phyloP scores from a whole-genome alignment of 768 basidiomycete species.

The Xerocomus brunneocitrinus region DNA sequence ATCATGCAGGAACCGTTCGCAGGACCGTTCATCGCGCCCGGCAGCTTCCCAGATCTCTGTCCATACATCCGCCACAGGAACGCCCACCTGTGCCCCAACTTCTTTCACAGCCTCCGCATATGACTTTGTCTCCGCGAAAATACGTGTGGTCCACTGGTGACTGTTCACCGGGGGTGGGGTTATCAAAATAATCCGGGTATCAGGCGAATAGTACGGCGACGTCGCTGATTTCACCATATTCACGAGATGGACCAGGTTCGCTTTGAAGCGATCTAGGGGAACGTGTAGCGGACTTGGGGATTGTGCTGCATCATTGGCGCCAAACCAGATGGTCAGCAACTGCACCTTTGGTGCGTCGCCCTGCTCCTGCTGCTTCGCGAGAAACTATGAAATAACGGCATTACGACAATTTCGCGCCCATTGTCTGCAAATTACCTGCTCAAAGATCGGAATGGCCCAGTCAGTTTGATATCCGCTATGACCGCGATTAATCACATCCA shows the following conservation, averaged over 20 bases:
- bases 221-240: constrained; percentile 54
- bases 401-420: background rate
- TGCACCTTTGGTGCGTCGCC: constrained; percentile 54
- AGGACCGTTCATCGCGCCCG: constrained; percentile 51
- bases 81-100: constrained; percentile 49
- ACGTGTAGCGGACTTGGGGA: constrained; percentile 69
- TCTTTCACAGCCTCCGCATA: constrained; percentile 72
- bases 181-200: constrained; percentile 73
- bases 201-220: constrained; percentile 63
- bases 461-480: constrained; percentile 81
- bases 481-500: constrained; percentile 87
- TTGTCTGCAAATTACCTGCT: constrained; percentile 45
- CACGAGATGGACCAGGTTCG: constrained; percentile 63
- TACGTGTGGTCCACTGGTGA: constrained; percentile 49
- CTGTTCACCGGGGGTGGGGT: constrained; percentile 83
- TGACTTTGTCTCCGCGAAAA: constrained; percentile 53
- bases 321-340: constrained; percentile 85
- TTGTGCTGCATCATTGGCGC: constrained; percentile 82
- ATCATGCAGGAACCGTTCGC: constrained; percentile 57
- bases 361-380: constrained; percentile 50
- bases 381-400: constrained; percentile 37
- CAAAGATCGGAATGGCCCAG: constrained; percentile 78
- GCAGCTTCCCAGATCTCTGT: constrained; percentile 66
- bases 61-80: constrained; percentile 76
- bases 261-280: constrained; percentile 57